A percentile compares a stretch with the other conserved stretches of the same genome.
These are phyloP conservation scores for Suhomyces maxii DNA, from an alignment of 1,139 yeast species.

Conservation along the genomic window DNA sequence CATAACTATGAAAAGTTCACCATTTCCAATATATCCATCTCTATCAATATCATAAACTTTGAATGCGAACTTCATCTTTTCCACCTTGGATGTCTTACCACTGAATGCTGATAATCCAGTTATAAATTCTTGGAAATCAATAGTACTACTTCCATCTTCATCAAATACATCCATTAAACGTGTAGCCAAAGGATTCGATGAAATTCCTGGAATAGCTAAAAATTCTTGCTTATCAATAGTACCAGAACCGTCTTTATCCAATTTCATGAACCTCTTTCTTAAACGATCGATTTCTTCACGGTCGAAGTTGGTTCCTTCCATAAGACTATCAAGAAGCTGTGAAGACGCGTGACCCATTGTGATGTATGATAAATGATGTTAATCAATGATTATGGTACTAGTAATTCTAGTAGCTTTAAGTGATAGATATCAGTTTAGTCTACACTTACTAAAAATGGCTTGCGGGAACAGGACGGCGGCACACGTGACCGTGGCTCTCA, in stretches of 20 bases:
- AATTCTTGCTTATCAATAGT: constrained; percentile 90
- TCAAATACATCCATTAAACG: constrained; percentile 94
- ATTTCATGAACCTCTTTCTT: constrained; percentile 89
- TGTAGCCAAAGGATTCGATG: constrained; percentile 84
- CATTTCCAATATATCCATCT: constrained; percentile 93
- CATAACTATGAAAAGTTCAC: constrained; percentile 87
- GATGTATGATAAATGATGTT: neutral
- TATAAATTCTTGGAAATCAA: constrained; percentile 94
- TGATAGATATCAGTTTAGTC: neutral
- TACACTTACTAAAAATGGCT: too few species aligned
- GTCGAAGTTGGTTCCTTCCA: constrained; percentile 81
- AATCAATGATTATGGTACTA: neutral
- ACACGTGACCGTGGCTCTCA: neutral
- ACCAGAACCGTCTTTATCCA: constrained; percentile 91
- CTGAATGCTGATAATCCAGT: constrained; percentile 88
- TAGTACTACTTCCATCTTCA: constrained; percentile 87
- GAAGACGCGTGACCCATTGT: constrained; percentile 71
- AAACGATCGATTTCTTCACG: constrained; percentile 89
- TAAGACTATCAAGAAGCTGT: constrained; percentile 62
- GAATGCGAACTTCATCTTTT: constrained; percentile 86
- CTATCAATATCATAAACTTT: constrained; percentile 93
- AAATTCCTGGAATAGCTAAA: constrained; percentile 88
- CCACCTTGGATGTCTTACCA: constrained; percentile 81
- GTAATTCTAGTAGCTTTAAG: neutral
- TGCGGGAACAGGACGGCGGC: neutral